Evolutionary conservation across 1,284 basidiomycete species (phyloP), one percentile per base, ranked within the genome.

Genomic region (Ceratobasidium theobromae): DNA sequence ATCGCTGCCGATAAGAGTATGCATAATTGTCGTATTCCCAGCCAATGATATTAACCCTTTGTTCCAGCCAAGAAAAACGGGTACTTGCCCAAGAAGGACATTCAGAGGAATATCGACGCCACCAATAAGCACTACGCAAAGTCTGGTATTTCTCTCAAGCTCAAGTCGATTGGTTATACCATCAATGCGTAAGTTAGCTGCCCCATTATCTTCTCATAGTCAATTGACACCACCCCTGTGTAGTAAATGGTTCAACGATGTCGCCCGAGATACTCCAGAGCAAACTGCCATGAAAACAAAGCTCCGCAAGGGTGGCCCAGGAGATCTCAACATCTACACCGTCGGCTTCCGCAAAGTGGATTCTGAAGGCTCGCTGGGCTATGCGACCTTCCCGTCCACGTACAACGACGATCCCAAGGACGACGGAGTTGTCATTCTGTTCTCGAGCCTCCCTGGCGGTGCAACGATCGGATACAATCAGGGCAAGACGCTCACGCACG

Each of bases 261-360:
- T 45, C 25, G 18, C 28, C n/a, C 28, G 16, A 40, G 16, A 38
- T 16, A 57, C 41, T 6, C 41, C 55, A 5, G 43, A 32, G 21
- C 55, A 58, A 58, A 38, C 32, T 16, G 43, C 27, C 18, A 58
- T 58, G 55, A 58, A 58, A n/a, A 35, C 23, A 38, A 25, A 27
- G 16, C 43, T 58, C 21, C 55, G 55, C 55, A 58, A 58, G 28
- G 55, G 55, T 3, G 55, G 55, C 28, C 55, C 55, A 58, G 55
- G 41, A 4, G 55, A 58, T 30, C 6, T 58, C 55, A 58, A 58
- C 30, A 33, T 58, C 28, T 58, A 58, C 55, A 58, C 55, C 12
- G 43, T 58, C 43, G 55, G 43, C 8, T 58, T 58, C 33, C 9
- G 43, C 40, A 41, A 41, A 6, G 43, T 46, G 18, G 43, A 30